These are phyloP conservation scores for Volvox reticuliferus DNA, from an alignment of 139 green algal genomes.

Conservation along the genomic window DNA sequence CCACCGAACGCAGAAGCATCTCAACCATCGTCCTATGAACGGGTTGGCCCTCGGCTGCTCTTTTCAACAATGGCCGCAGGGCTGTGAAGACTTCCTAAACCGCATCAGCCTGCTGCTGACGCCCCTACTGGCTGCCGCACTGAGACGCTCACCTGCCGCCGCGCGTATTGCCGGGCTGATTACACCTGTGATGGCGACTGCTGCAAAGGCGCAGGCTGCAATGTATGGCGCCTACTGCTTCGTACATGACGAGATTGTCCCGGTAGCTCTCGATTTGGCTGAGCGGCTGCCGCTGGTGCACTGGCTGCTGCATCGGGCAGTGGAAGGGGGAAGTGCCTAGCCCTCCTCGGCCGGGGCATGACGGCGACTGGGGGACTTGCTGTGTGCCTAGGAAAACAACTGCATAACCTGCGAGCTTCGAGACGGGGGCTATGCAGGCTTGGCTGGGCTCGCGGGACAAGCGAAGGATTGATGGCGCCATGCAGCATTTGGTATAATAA, in stretches of 20 bases:
- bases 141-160: not conserved
- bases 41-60: too few species aligned
- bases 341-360: too few species aligned
- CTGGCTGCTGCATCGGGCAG: conserved; percentile 7
- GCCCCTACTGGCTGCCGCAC: not conserved
- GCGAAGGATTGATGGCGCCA: too few species aligned
- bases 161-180: not conserved
- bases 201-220: not conserved
- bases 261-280: conserved; percentile 49
- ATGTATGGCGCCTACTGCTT: conserved; percentile 32
- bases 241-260: conserved; percentile 54
- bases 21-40: too few species aligned
- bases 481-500: too few species aligned
- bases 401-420: too few species aligned
- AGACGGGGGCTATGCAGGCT: too few species aligned
- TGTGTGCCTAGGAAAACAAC: too few species aligned
- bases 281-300: conserved; percentile 43
- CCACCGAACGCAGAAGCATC: too few species aligned
- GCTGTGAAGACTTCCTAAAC: not conserved
- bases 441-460: too few species aligned
- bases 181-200: not conserved
- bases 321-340: not conserved
- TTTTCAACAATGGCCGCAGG: not conserved
- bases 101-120: not conserved
- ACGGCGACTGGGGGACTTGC: too few species aligned